Base-by-base conservation (phyloP, 208 protist genomes). In the Porcisia deanei region DNA sequence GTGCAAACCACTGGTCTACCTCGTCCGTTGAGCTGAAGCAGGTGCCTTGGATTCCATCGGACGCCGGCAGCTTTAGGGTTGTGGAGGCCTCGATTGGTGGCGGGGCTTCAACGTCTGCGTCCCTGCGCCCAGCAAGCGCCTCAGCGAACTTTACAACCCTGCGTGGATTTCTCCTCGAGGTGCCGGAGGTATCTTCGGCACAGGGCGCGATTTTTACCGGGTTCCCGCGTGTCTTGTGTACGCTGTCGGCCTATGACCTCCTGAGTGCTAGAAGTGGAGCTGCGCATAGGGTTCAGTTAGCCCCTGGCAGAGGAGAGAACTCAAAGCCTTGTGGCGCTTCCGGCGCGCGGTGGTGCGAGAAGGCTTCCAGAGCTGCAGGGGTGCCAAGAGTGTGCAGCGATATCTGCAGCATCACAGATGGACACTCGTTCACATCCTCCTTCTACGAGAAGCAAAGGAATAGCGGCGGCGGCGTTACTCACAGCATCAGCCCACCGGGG, bases 401-500 rank as follows among this genome's bases (percentile, higher is more conserved):
- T 7, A 22, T 37, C 7, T 55, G 39, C 37, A 10, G 20, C 14
- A 41, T 71, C 58, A 58, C 37, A 25, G 20, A 39, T 14, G 10
- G 59, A 14, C 52, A 30, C 53, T 74, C 65, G 16, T 55, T 66
- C 39, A 41, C 45, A 16, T 74, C 80, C 41, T 82, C 65, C 25
- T 43, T 65, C 72, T 37, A 25, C 52, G 67, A 61, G 16, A 69
- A 64, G 20, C 41, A 43, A 6, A 75, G 41, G 22, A 70, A 3
- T 3, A 25, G 71, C 45, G n/a, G 71, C 45, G 25, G 39, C 66
- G 75, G 71, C 54, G 22, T 57, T n/a, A 75, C 71, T 49, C 78
- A 82, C 9, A 72, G 59, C 78, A 68, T 82, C 64, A 66, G 66
- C 41, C 65, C 78, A 9, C 55, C 54, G 53, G 49, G 68, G 43